A percentile compares a stretch with the other conserved stretches of the same genome.
Conservation (phyloP, 805 yeast species). For the Schwanniomyces pseudopolymorphus region DNA sequence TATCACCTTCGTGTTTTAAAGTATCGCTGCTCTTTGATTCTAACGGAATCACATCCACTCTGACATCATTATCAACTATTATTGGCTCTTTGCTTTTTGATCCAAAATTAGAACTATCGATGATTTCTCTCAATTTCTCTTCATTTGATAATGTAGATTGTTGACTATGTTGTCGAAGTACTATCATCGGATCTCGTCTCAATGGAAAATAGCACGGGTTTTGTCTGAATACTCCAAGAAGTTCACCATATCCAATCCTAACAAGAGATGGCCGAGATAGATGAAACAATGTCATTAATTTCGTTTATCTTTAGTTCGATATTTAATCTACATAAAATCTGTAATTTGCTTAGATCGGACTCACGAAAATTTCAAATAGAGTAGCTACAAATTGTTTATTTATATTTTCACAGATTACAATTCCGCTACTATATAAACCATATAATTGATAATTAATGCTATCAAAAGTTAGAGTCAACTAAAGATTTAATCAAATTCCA, state of each 20-base stretch:
- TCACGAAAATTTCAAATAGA: background rate
- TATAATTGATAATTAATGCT: no score
- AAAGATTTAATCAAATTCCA: conserved; percentile 57
- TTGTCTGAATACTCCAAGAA: background rate
- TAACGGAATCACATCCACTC: background rate
- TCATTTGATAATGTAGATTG: conserved; percentile 14
- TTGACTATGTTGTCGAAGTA: background rate
- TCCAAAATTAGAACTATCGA: conserved; percentile 28
- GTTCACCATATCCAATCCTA: background rate
- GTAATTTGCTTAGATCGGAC: background rate
- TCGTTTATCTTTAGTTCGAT: no score
- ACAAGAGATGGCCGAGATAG: background rate
- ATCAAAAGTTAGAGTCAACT: conserved; percentile 49
- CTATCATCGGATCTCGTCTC: background rate
- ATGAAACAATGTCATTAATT: background rate
- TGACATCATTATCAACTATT: background rate
- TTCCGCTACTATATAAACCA: background rate
- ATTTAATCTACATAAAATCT: no score
- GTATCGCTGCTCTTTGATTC: background rate
- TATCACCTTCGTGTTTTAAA: background rate
- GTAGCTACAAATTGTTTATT: background rate
- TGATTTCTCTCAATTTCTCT: conserved; percentile 29
- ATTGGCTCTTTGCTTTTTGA: background rate
- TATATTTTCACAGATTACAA: no score
- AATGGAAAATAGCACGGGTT: background rate